phyloP scores from a whole-genome alignment of 768 basidiomycete species.

The Paxillus ammoniavirescens region DNA sequence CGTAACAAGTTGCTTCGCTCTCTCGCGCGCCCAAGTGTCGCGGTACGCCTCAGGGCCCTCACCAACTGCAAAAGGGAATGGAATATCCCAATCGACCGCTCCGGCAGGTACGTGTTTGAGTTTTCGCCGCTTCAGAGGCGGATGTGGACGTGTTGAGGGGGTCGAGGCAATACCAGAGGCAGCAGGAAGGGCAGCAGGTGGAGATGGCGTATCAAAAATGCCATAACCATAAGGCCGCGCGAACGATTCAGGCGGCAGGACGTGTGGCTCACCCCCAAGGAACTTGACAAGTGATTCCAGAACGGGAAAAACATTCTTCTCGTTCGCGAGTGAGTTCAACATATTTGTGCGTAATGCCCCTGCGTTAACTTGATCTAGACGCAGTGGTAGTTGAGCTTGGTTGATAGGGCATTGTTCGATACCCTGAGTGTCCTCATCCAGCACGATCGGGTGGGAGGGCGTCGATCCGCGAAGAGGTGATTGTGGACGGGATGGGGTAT shows the following conservation, averaged over 20 bases:
- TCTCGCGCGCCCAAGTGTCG: constrained; percentile 61
- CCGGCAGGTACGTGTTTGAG: constrained; percentile 73
- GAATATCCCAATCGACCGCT: constrained; percentile 80
- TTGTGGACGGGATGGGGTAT: constrained; percentile 32
- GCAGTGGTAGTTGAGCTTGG: constrained; percentile 9
- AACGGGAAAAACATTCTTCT: constrained; percentile 67
- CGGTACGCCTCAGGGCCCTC: constrained; percentile 70
- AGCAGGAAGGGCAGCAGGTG: background rate
- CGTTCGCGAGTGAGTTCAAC: constrained; percentile 53
- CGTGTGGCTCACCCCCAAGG: constrained; percentile 38
- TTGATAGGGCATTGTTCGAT: constrained; percentile 8
- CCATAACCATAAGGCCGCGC: constrained; percentile 22
- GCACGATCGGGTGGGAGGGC: constrained; percentile 63
- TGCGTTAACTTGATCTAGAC: constrained; percentile 36
- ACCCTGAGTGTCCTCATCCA: constrained; percentile 47
- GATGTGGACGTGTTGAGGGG: background rate
- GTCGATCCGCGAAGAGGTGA: constrained; percentile 50
- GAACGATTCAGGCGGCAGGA: constrained; percentile 7
- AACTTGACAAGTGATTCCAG: constrained; percentile 61
- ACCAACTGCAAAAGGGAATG: constrained; percentile 70
- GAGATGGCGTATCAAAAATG: background rate
- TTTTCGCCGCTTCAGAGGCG: constrained; percentile 57
- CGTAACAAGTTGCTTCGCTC: constrained; percentile 58
- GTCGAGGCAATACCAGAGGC: background rate
- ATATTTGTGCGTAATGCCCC: constrained; percentile 54